Evolutionary conservation across 2,329 filamentous ascomycete genomes (phyloP).

Genomic region (Pezicula rhizophila): DNA sequence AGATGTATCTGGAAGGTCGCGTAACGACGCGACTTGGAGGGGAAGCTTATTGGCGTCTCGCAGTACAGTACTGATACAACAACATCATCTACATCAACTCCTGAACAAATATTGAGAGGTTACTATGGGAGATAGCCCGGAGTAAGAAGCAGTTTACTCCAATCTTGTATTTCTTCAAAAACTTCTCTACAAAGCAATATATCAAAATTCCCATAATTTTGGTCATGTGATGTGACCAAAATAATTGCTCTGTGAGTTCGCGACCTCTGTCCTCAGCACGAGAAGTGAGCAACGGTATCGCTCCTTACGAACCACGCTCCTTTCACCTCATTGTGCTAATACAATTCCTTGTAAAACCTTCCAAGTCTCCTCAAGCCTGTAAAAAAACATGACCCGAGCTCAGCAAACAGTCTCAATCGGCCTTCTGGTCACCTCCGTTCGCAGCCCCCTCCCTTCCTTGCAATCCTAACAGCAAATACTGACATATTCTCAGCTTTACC

Average conservation of each 20-base stretch:
- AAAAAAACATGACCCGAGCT: constrained; percentile 78
- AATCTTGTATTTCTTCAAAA: too few relatives aligned
- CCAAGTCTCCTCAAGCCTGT: not conserved
- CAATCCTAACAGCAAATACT: constrained; percentile 6
- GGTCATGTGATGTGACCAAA: not conserved
- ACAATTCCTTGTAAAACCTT: not conserved
- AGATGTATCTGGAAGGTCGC: too few relatives aligned
- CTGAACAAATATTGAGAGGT: too few relatives aligned
- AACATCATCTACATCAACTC: too few relatives aligned
- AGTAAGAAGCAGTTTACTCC: too few relatives aligned
- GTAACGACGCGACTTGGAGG: too few relatives aligned
- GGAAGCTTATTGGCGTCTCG: too few relatives aligned
- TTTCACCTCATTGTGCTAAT: constrained; percentile 11
- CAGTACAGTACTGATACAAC: too few relatives aligned
- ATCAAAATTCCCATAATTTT: not conserved
- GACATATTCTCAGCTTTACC: constrained; percentile 63
- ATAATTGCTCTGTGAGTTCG: constrained; percentile 4
- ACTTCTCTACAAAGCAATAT: too few relatives aligned
- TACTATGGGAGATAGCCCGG: too few relatives aligned
- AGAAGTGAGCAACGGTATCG: not conserved
- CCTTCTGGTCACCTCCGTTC: constrained; percentile 82
- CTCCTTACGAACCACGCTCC: constrained; percentile 25
- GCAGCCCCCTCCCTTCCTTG: constrained; percentile 8
- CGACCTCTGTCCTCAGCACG: constrained; percentile 14
- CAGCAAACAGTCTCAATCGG: constrained; percentile 86